These are phyloP conservation scores for Phanerochaete carnosa DNA, from an alignment of 768 basidiomycete species.

Conservation along the genomic window DNA sequence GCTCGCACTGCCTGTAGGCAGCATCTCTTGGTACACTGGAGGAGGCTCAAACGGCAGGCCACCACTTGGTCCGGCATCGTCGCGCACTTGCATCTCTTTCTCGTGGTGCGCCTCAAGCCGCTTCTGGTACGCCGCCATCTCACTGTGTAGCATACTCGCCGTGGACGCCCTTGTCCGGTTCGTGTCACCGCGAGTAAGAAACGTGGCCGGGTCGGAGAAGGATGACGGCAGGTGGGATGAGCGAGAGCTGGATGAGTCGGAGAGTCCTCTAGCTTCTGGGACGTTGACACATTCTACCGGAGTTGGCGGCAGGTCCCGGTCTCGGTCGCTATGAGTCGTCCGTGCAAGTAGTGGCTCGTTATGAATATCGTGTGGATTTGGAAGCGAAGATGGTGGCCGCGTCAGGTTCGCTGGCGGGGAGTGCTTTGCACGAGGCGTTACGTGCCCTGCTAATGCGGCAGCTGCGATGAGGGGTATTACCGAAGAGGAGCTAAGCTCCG, in stretches of 20 bases:
- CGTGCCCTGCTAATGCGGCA: not conserved
- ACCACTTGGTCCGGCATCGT: conserved; percentile 6
- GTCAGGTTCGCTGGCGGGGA: not conserved
- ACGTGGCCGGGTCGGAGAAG: not conserved
- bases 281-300: not conserved
- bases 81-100: conserved; percentile 16
- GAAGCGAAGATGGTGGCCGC: conserved; percentile 9
- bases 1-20: conserved; percentile 2
- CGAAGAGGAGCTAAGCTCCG: not conserved
- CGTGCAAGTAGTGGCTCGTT: not conserved
- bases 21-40: conserved; percentile 11
- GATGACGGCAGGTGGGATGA: not conserved
- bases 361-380: conserved; percentile 12
- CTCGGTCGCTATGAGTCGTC: not conserved
- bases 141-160: conserved; percentile 12
- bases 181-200: not conserved
- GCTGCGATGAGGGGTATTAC: not conserved
- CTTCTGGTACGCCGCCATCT: conserved; percentile 22
- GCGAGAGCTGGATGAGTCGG: not conserved
- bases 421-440: not conserved
- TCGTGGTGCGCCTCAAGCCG: conserved; percentile 22
- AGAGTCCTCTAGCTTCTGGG: too few species aligned
- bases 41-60: conserved; percentile 18
- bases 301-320: conserved; percentile 2
- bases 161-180: conserved; percentile 5